These are phyloP conservation scores for Coniochaeta prunicola DNA, from an alignment of 2,329 filamentous ascomycete species.

Conservation along the genomic window DNA sequence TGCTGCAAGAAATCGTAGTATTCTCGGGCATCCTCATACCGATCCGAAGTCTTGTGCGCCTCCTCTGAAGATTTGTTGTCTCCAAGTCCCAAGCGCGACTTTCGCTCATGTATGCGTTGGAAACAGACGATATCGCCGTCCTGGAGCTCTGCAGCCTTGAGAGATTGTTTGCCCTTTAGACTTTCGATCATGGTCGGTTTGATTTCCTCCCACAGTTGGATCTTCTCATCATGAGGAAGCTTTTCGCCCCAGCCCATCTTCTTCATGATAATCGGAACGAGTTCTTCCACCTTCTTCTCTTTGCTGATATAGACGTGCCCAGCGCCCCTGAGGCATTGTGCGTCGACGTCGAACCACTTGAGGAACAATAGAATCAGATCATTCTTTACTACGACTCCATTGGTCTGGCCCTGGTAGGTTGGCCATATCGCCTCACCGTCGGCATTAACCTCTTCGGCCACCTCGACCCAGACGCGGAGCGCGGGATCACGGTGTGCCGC, in stretches of 20 bases:
- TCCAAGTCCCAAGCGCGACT: conserved; percentile 29
- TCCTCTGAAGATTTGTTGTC: conserved; percentile 31
- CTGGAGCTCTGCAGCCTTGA: conserved; percentile 88
- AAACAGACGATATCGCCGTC: conserved; percentile 97
- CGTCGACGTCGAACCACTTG: conserved; percentile 80
- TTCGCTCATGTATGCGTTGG: conserved; percentile 56
- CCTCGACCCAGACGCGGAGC: conserved; percentile 83
- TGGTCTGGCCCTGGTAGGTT: conserved; percentile 50
- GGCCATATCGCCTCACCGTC: conserved; percentile 70
- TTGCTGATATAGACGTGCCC: conserved; percentile 83
- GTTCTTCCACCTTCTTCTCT: conserved; percentile 79
- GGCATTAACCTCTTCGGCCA: conserved; percentile 55
- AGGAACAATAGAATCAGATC: conserved; percentile 77
- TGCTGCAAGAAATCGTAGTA: conserved; percentile 94
- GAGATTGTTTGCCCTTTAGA: conserved; percentile 83
- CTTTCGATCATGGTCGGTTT: conserved; percentile 96
- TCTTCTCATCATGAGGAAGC: conserved; percentile 52
- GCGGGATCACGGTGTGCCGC: conserved; percentile 58
- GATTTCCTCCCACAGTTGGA: conserved; percentile 89
- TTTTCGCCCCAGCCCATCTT: conserved; percentile 83
- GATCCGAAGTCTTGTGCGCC: conserved; percentile 35
- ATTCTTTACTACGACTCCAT: conserved; percentile 49
- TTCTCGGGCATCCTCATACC: conserved; percentile 64
- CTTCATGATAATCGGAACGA: conserved; percentile 69
- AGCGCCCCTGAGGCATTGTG: conserved; percentile 68